Percentiles rank a stretch among this genome's conserved stretches.
phyloP scores from a whole-genome alignment of 2,329 filamentous ascomycete species.

The Hymenoscyphus fructigenus region DNA sequence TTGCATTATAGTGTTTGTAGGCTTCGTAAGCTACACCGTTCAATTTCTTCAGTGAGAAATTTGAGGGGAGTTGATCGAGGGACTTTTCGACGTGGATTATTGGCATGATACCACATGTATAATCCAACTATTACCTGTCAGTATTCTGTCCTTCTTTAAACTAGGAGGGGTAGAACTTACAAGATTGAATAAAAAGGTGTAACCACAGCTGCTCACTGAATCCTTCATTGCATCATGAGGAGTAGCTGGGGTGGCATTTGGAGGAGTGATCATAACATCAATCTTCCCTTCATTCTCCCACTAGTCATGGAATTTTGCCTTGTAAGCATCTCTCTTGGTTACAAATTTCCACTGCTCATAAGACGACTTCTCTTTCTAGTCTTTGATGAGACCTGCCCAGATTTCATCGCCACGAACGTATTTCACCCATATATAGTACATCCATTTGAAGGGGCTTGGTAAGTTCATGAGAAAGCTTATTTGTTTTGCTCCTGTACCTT shows the following conservation, averaged over 20 bases:
- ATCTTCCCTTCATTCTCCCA: slow-evolving; percentile 71
- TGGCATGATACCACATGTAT: slow-evolving; percentile 78
- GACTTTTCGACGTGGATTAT: slow-evolving; percentile 77
- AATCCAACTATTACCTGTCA: slow-evolving; percentile 64
- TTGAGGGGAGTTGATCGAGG: slow-evolving; percentile 63
- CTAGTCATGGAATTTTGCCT: slow-evolving; percentile 78
- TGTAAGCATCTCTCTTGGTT: slow-evolving; percentile 72
- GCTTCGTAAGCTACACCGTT: slow-evolving; percentile 81
- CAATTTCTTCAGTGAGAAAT: slow-evolving; percentile 61
- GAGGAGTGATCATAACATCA: slow-evolving; percentile 80
- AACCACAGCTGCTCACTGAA: slow-evolving; percentile 82
- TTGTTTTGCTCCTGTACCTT: slow-evolving; percentile 74
- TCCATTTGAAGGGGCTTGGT: slow-evolving; percentile 71
- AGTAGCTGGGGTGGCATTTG: slow-evolving; percentile 85
- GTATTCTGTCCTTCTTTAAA: neutral
- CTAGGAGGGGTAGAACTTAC: slow-evolving; percentile 48
- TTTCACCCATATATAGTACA: slow-evolving; percentile 89
- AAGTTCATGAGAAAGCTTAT: slow-evolving; percentile 73
- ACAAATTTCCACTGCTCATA: slow-evolving; percentile 83
- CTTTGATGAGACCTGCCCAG: slow-evolving; percentile 74
- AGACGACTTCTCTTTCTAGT: slow-evolving; percentile 72
- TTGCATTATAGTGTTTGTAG: slow-evolving; percentile 81
- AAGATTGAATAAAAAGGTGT: slow-evolving; percentile 91
- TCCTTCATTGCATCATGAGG: slow-evolving; percentile 85
- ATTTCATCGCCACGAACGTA: slow-evolving; percentile 74